A percentile compares a stretch with the other conserved stretches of the same genome.
phyloP scores from a whole-genome alignment of 345 rosid genomes.

The Pistacia integerrima region DNA sequence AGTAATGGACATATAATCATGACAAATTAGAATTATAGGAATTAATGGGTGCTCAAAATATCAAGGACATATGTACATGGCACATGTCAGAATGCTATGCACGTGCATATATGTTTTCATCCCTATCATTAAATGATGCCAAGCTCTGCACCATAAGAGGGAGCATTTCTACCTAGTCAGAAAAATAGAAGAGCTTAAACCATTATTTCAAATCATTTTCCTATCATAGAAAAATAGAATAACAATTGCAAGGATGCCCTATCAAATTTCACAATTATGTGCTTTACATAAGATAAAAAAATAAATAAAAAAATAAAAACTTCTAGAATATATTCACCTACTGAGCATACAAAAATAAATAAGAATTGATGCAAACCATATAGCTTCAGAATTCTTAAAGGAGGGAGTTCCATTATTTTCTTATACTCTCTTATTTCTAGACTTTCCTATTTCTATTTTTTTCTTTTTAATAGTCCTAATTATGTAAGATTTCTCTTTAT shows the following conservation, averaged over 20 bases:
- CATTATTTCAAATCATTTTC: not conserved
- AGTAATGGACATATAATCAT: not conserved
- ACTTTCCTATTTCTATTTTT: no score
- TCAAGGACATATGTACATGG: not conserved
- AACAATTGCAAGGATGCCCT: no score
- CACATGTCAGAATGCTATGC: not conserved
- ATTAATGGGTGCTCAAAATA: constrained; percentile 1
- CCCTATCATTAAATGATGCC: not conserved
- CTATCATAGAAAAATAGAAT: not conserved
- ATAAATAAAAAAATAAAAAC: not conserved
- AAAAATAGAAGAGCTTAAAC: not conserved
- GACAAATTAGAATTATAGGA: not conserved
- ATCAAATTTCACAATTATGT: not conserved
- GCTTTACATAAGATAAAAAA: not conserved
- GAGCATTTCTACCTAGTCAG: not conserved
- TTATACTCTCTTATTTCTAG: no score
- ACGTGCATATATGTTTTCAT: not conserved
- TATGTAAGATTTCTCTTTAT: no score
- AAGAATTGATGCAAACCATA: not conserved
- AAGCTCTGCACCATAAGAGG: not conserved
- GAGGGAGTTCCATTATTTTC: no score
- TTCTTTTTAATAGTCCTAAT: no score
- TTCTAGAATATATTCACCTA: not conserved
- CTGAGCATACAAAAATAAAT: not conserved
- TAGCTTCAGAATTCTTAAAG: no score